Conservation (phyloP, 2,329 filamentous ascomycete species). For the Trichoderma sp. region DNA sequence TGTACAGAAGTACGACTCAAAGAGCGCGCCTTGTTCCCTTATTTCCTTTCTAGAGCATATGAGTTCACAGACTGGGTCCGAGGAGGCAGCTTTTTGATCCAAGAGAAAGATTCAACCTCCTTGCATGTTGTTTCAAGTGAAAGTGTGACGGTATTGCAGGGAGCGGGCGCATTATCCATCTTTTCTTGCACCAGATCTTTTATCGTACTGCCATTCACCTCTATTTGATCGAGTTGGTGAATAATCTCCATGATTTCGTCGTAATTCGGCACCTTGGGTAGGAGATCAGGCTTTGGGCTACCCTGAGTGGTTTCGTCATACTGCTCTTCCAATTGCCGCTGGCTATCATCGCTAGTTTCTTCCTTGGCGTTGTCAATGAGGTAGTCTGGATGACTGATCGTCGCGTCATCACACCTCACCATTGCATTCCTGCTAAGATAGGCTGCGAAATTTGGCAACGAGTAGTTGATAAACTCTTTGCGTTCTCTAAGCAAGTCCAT, state of each 20-base stretch:
- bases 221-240: neutral
- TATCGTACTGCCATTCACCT: neutral
- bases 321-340: neutral
- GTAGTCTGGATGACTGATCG: neutral
- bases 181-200: neutral
- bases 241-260: neutral
- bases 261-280: neutral
- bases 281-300: neutral
- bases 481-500: neutral
- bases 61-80: neutral
- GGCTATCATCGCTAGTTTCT: neutral
- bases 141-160: neutral
- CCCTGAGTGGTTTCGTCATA: neutral
- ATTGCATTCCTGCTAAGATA: neutral
- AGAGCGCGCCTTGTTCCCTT: neutral
- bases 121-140: neutral
- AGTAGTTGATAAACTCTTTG: neutral
- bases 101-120: neutral
- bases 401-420: neutral
- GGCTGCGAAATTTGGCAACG: neutral
- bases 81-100: neutral
- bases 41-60: neutral
- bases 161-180: neutral
- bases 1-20: neutral
- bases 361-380: neutral